Conservation (phyloP, 1,284 basidiomycete genomes). For the Hemileia vastatrix region DNA sequence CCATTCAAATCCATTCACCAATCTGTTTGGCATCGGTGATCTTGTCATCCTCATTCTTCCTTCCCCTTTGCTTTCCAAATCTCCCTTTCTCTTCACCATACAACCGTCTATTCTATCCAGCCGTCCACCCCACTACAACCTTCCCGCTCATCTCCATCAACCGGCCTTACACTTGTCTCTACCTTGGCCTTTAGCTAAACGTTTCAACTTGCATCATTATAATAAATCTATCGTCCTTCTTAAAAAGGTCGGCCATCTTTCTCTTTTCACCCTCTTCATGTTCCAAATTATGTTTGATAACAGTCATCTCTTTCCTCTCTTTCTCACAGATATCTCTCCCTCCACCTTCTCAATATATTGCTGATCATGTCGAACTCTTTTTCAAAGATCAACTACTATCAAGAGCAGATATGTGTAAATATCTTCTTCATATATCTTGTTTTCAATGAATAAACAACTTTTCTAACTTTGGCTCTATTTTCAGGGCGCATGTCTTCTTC, state of each 20-base stretch:
- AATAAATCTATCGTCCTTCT: slow-evolving; percentile 18
- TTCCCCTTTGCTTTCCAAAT: too few relatives aligned
- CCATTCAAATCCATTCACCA: too few relatives aligned
- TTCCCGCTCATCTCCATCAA: too few relatives aligned
- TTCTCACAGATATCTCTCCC: slow-evolving; percentile 4
- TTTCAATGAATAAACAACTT: slow-evolving; percentile 58
- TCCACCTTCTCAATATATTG: slow-evolving; percentile 52
- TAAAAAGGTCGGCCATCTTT: slow-evolving; percentile 7
- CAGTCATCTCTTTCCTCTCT: neutral
- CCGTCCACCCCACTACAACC: too few relatives aligned
- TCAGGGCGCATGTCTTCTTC: slow-evolving; percentile 36
- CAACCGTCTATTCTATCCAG: too few relatives aligned
- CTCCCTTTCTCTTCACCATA: too few relatives aligned
- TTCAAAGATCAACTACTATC: slow-evolving; percentile 88
- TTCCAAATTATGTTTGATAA: neutral
- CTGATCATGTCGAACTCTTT: slow-evolving; percentile 74
- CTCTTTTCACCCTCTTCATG: neutral
- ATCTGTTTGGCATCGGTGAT: too few relatives aligned
- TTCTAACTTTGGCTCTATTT: slow-evolving; percentile 66
- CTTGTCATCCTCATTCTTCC: too few relatives aligned
- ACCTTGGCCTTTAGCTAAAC: slow-evolving; percentile 18
- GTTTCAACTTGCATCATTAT: slow-evolving; percentile 17
- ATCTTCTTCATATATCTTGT: slow-evolving; percentile 58
- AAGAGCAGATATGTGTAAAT: slow-evolving; percentile 78
- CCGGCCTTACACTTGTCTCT: slow-evolving; percentile 7